Evolutionary conservation across 129 eudicot genomes (phyloP).

Genomic region (Centella asiatica): DNA sequence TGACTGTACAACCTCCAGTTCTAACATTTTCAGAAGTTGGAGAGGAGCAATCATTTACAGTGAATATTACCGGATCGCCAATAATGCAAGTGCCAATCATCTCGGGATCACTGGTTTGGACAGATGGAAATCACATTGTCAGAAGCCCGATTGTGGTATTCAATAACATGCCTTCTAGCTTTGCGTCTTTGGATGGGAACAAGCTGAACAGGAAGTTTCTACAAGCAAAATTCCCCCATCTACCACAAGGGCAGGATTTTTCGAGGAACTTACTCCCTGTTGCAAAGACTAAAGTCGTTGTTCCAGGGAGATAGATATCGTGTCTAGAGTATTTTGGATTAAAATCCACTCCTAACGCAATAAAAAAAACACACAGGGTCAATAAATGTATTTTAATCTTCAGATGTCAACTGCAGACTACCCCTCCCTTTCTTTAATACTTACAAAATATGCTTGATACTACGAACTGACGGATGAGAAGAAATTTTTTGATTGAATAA

Average conservation of each 20-base stretch:
- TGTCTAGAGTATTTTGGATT: no score
- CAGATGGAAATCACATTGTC: constrained; percentile 18
- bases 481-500: no score
- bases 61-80: constrained; percentile 21
- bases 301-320: background rate
- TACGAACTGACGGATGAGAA: no score
- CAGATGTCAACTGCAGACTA: no score
- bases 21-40: constrained; percentile 20
- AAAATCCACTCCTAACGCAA: no score
- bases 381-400: no score
- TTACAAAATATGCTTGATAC: no score
- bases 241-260: background rate
- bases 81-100: constrained; percentile 23
- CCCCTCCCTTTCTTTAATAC: no score
- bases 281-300: background rate
- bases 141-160: constrained; percentile 24
- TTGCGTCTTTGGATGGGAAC: background rate
- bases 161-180: constrained; percentile 20
- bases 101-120: constrained; percentile 28
- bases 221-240: background rate
- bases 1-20: constrained; percentile 11
- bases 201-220: background rate
- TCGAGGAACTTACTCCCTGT: background rate
- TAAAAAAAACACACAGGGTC: no score
- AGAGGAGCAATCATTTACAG: constrained; percentile 16